Conservation (phyloP, 805 yeast species). For the Wickerhamomyces xylosicus region DNA sequence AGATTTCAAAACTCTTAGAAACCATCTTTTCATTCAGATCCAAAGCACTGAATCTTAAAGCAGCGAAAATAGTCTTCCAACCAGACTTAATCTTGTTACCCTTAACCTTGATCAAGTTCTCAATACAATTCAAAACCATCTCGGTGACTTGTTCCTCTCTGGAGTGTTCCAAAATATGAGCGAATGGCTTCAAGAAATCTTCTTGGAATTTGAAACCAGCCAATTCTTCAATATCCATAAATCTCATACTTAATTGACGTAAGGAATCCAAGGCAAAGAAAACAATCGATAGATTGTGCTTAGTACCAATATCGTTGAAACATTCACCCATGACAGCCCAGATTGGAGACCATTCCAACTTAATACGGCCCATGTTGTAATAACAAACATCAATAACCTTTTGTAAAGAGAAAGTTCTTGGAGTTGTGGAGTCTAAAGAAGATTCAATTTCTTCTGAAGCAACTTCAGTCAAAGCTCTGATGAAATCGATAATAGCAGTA, state of each 20-base stretch:
- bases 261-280: slow-evolving; percentile 90
- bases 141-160: slow-evolving; percentile 64
- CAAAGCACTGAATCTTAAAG: slow-evolving; percentile 64
- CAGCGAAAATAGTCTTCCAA: slow-evolving; percentile 83
- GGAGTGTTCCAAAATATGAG: slow-evolving; percentile 62
- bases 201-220: slow-evolving; percentile 93
- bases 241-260: slow-evolving; percentile 86
- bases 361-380: slow-evolving; percentile 92
- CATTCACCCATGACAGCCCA: slow-evolving; percentile 92
- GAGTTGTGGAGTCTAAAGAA: slow-evolving; percentile 70
- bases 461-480: slow-evolving; percentile 76
- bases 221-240: slow-evolving; percentile 86
- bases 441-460: slow-evolving; percentile 87
- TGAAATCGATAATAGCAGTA: slow-evolving; percentile 78
- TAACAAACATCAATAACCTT: slow-evolving; percentile 96
- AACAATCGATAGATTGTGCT: slow-evolving; percentile 63
- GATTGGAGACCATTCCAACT: slow-evolving; percentile 92
- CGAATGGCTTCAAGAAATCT: slow-evolving; percentile 88
- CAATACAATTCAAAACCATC: slow-evolving; percentile 82
- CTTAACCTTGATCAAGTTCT: slow-evolving; percentile 73
- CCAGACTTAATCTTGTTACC: slow-evolving; percentile 77
- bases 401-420: slow-evolving; percentile 86
- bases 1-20: slow-evolving; percentile 50
- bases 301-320: slow-evolving; percentile 78
- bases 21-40: slow-evolving; percentile 51